Percentiles rank a stretch among this genome's conserved stretches.
Conservation (phyloP, 1,139 yeast genomes). For the Blastobotrys malaysiensis region DNA sequence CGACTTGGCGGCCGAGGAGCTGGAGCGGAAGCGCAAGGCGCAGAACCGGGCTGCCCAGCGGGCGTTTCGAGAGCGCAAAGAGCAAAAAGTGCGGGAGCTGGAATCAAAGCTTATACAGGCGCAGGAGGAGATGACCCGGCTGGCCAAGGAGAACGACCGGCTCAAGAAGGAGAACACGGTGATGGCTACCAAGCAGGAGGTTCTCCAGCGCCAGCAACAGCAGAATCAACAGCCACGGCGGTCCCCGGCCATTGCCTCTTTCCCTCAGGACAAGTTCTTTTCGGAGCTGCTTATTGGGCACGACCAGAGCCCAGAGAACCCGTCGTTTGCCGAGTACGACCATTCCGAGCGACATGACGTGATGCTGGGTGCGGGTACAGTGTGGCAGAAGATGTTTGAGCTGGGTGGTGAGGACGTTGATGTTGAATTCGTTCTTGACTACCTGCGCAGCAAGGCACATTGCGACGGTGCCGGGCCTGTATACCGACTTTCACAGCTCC, state of each 20-base stretch:
- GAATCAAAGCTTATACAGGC: slow-evolving; percentile 54
- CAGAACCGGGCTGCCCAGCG: slow-evolving; percentile 88
- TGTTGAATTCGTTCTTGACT: slow-evolving; percentile 51
- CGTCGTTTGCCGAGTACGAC: slow-evolving; percentile 28
- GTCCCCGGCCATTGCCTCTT: slow-evolving; percentile 10
- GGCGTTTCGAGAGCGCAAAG: slow-evolving; percentile 84
- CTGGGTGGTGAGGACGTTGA: slow-evolving; percentile 46
- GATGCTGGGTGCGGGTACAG: slow-evolving; percentile 67
- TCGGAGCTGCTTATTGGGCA: slow-evolving; percentile 21
- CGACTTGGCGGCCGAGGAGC: background rate
- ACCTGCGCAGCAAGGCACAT: slow-evolving; percentile 58
- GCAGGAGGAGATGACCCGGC: slow-evolving; percentile 51
- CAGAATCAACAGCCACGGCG: background rate
- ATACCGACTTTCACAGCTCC: slow-evolving; percentile 35
- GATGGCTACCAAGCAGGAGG: slow-evolving; percentile 56
- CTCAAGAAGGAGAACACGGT: slow-evolving; percentile 50
- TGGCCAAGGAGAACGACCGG: slow-evolving; percentile 50
- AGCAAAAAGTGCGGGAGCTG: slow-evolving; percentile 62
- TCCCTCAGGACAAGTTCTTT: slow-evolving; percentile 26
- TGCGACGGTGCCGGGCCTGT: slow-evolving; percentile 89
- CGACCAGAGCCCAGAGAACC: slow-evolving; percentile 16
- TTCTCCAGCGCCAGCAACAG: slow-evolving; percentile 29
- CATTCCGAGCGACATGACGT: slow-evolving; percentile 34
- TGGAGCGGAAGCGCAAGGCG: slow-evolving; percentile 56
- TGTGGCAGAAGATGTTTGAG: slow-evolving; percentile 60